Evolutionary conservation across 805 yeast genomes (phyloP), one percentile per base, ranked within the genome.

Genomic region (Candida montana): DNA sequence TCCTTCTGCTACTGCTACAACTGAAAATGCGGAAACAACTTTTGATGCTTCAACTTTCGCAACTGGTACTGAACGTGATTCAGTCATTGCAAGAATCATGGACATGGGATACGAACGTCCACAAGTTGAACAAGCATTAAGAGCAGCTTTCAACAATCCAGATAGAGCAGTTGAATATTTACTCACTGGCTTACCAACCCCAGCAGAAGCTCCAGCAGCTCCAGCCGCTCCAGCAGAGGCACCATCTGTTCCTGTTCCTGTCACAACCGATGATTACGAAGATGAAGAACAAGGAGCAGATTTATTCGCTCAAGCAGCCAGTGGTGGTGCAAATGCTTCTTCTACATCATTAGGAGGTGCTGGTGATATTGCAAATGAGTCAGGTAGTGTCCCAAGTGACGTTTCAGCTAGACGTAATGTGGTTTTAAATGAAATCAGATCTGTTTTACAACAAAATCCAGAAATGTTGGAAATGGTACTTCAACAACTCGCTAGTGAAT

Each of bases 151-250:
- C 68, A 91, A 91, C 67, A 90, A 93, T 64, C 98, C 99, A 17
- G 98, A 91, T 61, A 80, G 99, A 55, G 99, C 99, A 0, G 98
- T 93, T 12, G 99, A 93, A 61, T 90, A 91, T 61, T 71, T 93
- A 38, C 68, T 93, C 50, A 87, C 90, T 35, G 98, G 97, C 3
- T 77, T 91, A 33, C 96, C 96, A 18, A 91, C 47, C 9, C 46
- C 56, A 35, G 66, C 59, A 0, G 63, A 64, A 5, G 57, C 54
- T 0, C 35, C 35, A 24, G 34, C 34, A 10, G 33, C 32, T 5
- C 43, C 31, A 21, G 43, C 43, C 1, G 54, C 41, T 9, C 54
- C 43, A 10, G 56, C 49, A 13, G 60, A 51, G 7, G 58, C 50
- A 11, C 58, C 52, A 7, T 60, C 48, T 7, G 65, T 57, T 20